Base-by-base conservation (phyloP, 192 early-diverging fungal species). In the Funneliformis mosseae region DNA sequence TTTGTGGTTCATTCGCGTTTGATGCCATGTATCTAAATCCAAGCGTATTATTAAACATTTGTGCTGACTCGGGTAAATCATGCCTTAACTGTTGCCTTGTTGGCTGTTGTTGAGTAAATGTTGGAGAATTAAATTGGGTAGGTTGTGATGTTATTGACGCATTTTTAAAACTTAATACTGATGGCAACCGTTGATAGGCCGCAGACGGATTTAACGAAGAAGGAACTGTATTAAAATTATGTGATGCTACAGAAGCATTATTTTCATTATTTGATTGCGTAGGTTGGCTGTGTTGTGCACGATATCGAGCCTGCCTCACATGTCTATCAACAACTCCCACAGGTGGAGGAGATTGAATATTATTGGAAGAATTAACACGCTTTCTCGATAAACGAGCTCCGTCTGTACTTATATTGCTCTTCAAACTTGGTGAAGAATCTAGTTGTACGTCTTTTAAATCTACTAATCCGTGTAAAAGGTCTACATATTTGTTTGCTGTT, bases 31-130 rank as follows among this genome's bases (percentile, higher is more conserved):
- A 64, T 39, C 61, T 38, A n/a, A 64, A 43, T 42, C 23, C 23
- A 45, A 63, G 41, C 21, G 75, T 23, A 64, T 64, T 77, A 77
- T 75, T 70, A 45, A 70, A 75, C 74, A 75, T 75, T 75, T 75
- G 74, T n/a, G 74, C 48, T 9, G 74, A 75, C 5, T 75, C 74
- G 28, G 23, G 33, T 38, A 60, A 38, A 55, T 42, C 74, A 60
- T 75, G 74, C 14, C 38, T 45, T 50, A 59, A n/a, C n/a, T 59
- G 55, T 42, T 27, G 45, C 14, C 21, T 21, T 68, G 63, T 5
- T 23, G 18, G 42, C n/a, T 18, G 76, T 61, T 9, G 60, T 27
- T 16, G 33, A 23, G 62, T 48, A 28, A 21, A 45, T 14, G 11
- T 39, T 27, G n/a, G 3, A 23, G n/a, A 25, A 1, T 3, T 55